Evolutionary conservation across 306 rosid species (phyloP).

Genomic region (Acacia confusa): DNA sequence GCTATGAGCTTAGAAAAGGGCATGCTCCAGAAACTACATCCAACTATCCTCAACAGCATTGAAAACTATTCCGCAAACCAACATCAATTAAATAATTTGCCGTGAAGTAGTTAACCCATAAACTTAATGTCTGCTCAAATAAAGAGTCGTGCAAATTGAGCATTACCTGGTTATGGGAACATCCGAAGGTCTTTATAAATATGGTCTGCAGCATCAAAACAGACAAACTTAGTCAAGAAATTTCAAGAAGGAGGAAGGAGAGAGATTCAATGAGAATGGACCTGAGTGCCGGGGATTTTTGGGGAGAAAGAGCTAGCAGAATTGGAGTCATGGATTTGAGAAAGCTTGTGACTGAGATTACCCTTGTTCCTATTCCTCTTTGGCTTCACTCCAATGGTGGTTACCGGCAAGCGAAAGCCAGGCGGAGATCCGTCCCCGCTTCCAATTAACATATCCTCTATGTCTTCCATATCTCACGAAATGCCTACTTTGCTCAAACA

Average conservation of each 20-base stretch:
- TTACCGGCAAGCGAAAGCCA: slow-evolving; percentile 75
- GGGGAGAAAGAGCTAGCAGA: slow-evolving; percentile 30
- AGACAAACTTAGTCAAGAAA: not conserved
- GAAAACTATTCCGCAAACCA: not conserved
- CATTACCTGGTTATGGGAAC: slow-evolving; percentile 86
- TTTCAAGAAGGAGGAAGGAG: not conserved
- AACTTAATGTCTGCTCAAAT: not conserved
- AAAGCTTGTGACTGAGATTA: slow-evolving; percentile 13
- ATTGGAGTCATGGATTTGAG: slow-evolving; percentile 29
- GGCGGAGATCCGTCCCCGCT: slow-evolving; percentile 56
- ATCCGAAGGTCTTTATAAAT: slow-evolving; percentile 86
- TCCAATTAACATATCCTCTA: slow-evolving; percentile 71
- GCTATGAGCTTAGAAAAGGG: not conserved
- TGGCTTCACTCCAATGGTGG: slow-evolving; percentile 50
- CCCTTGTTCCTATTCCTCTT: slow-evolving; percentile 43
- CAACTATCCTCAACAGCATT: not conserved
- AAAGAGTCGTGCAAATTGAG: not conserved
- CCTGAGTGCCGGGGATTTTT: slow-evolving; percentile 85
- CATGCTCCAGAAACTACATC: not conserved
- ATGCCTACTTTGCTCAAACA: not conserved
- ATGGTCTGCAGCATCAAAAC: slow-evolving; percentile 52
- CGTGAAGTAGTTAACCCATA: not conserved
- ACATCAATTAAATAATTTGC: not conserved
- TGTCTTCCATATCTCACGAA: slow-evolving; percentile 65
- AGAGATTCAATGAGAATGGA: slow-evolving; percentile 19